A percentile compares a stretch with the other conserved stretches of the same genome.
Evolutionary conservation across 1,284 basidiomycete genomes (phyloP).

Genomic region (Leccinum subrobustum): DNA sequence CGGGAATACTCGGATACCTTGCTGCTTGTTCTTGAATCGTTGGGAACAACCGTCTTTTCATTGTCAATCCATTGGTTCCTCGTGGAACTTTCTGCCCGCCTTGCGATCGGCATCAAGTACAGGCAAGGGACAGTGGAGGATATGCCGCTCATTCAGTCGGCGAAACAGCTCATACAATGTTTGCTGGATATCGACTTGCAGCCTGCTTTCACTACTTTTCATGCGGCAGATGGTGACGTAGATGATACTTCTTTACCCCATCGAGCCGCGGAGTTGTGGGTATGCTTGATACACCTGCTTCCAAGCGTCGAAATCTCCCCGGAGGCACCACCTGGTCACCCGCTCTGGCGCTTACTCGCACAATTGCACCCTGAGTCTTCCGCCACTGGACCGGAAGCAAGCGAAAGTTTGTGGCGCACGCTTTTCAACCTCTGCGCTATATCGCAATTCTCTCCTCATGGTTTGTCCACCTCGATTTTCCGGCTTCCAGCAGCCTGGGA

Average conservation of each 20-base stretch:
- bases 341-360: conserved; percentile 49
- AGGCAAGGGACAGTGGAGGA: conserved; percentile 28
- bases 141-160: conserved; percentile 27
- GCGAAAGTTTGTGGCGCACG: conserved; percentile 73
- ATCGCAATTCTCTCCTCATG: conserved; percentile 77
- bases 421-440: conserved; percentile 73
- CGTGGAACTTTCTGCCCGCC: conserved; percentile 54
- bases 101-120: conserved; percentile 28
- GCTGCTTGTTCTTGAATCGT: conserved; percentile 39
- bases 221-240: conserved; percentile 37
- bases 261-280: conserved; percentile 70
- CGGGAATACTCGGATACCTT: conserved; percentile 42
- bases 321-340: conserved; percentile 30
- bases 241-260: conserved; percentile 33
- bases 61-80: conserved; percentile 59
- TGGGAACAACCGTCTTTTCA: conserved; percentile 35
- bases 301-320: conserved; percentile 17
- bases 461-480: conserved; percentile 49
- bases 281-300: conserved; percentile 65
- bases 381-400: conserved; percentile 46
- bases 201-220: conserved; percentile 43
- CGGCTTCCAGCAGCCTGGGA: conserved; percentile 69
- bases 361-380: conserved; percentile 34
- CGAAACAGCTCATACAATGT: conserved; percentile 43
- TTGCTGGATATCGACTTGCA: conserved; percentile 58